Base-by-base conservation (phyloP, 768 basidiomycete species). In the Boletus tylopilopsis region DNA sequence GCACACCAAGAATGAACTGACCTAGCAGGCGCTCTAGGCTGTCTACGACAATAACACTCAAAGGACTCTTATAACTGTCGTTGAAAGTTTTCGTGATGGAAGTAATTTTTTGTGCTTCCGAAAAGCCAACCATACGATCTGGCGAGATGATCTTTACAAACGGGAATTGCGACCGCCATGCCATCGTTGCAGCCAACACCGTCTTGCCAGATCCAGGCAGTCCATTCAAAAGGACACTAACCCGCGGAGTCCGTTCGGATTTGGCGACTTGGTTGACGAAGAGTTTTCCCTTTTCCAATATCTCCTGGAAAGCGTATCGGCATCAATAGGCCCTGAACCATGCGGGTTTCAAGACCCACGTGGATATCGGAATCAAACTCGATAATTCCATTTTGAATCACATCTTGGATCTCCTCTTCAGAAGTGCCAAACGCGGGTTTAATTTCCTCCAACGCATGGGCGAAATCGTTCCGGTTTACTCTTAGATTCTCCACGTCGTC, bases 91-190 rank as follows among this genome's bases (percentile, higher is more conserved):
- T 98, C 64, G 82, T 88, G 63, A 99, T 90, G 3, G 93, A 81
- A 0, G 82, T 75, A 37, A 99, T 86, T 73, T 99, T 98, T 67
- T 94, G 91, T 13, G 77, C 69, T 66, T 98, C 96, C n/a, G 85
- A 82, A 68, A 81, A 94, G 8, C 96, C 96, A 53, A 98, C 90
- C 96, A 99, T 99, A 59, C 78, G 85, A 62, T 97, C 96, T 0
- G 96, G 92, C 3, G 94, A 90, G 50, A 98, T 83, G 33, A 99
- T 78, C 68, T 99, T 98, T 75, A 99, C 95, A 75, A 99, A 99
- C 0, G 96, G 96, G 70, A 85, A 99, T 55, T 86, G 76, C n/a
- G 95, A 97, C 22, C 81, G 80, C 71, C 91, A 85, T 2, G 95
- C 96, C 48, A 98, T 95, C 5, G 90, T 88, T 6, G 93, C 95